Conservation (phyloP, 2,329 filamentous ascomycete species). For the Fusarium tuaranense region DNA sequence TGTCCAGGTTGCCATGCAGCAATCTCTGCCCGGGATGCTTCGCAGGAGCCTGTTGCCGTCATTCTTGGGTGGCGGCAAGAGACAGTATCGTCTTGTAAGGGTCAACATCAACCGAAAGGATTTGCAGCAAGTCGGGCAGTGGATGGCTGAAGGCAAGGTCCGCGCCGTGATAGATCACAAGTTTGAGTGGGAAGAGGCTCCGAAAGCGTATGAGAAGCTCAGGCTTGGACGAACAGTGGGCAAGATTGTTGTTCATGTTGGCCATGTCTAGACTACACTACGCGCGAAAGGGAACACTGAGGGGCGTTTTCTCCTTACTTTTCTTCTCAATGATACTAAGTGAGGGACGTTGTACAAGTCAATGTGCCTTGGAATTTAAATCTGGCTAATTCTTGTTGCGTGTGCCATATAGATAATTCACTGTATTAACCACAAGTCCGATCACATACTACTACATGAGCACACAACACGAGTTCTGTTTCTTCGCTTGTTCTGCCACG, state of each 20-base stretch:
- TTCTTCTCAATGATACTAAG: no score
- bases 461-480: constrained; percentile 82
- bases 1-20: constrained; percentile 34
- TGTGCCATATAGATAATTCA: neutral
- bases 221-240: constrained; percentile 34
- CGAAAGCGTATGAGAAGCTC: constrained; percentile 39
- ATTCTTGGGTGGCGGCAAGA: constrained; percentile 26
- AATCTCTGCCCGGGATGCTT: neutral
- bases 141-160: constrained; percentile 44
- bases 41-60: constrained; percentile 24
- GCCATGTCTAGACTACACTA: neutral
- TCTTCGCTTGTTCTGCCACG: constrained; percentile 74
- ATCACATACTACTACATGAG: constrained; percentile 67
- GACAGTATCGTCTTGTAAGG: constrained; percentile 15
- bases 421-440: neutral
- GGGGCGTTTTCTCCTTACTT: no score
- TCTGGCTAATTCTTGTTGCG: neutral
- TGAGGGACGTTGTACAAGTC: neutral
- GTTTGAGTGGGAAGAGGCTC: constrained; percentile 37
- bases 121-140: constrained; percentile 16
- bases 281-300: neutral
- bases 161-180: constrained; percentile 36
- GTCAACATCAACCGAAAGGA: constrained; percentile 1
- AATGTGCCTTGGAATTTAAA: neutral
- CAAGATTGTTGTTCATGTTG: constrained; percentile 40